phyloP scores from a whole-genome alignment of 2,329 filamentous ascomycete species.

The Colletotrichum eleusines region DNA sequence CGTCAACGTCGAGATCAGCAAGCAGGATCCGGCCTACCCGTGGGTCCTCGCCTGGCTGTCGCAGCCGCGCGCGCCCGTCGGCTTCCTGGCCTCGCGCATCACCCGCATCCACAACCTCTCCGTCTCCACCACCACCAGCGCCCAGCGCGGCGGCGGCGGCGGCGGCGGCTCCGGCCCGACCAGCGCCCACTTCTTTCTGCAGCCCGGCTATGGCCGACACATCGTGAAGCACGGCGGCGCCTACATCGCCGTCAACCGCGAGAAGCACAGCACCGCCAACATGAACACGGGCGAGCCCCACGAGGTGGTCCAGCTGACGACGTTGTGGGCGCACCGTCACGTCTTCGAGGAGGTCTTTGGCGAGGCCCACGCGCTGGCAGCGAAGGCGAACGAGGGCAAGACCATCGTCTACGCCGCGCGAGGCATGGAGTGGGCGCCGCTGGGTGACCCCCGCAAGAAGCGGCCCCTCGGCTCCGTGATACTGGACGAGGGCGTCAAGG shows the following conservation, averaged over 20 bases:
- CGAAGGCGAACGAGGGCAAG: conserved; percentile 87
- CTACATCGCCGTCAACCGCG: conserved; percentile 87
- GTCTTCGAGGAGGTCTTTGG: conserved; percentile 91
- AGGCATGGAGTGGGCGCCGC: conserved; percentile 85
- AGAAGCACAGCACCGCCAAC: conserved; percentile 87
- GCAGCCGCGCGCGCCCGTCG: conserved; percentile 76
- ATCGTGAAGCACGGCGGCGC: conserved; percentile 88
- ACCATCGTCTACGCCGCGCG: conserved; percentile 91
- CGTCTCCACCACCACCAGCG: conserved; percentile 68
- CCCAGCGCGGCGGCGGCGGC: conserved; percentile 69
- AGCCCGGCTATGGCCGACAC: conserved; percentile 91
- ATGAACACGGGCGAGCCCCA: conserved; percentile 88
- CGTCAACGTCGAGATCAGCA: conserved; percentile 95
- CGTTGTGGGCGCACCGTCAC: conserved; percentile 88
- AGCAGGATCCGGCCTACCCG: conserved; percentile 90
- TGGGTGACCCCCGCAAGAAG: conserved; percentile 88
- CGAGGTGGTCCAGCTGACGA: conserved; percentile 93
- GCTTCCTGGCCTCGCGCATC: conserved; percentile 68
- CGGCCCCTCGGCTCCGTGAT: conserved; percentile 90
- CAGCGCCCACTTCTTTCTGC: conserved; percentile 85
- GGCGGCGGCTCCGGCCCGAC: conserved; percentile 69
- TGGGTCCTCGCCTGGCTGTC: conserved; percentile 98
- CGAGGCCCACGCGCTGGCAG: conserved; percentile 85
- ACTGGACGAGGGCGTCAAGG: conserved; percentile 85
- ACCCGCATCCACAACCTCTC: conserved; percentile 72